Evolutionary conservation across 164 flowering plant species (phyloP).

Genomic region (Dillenia suffruticosa): DNA sequence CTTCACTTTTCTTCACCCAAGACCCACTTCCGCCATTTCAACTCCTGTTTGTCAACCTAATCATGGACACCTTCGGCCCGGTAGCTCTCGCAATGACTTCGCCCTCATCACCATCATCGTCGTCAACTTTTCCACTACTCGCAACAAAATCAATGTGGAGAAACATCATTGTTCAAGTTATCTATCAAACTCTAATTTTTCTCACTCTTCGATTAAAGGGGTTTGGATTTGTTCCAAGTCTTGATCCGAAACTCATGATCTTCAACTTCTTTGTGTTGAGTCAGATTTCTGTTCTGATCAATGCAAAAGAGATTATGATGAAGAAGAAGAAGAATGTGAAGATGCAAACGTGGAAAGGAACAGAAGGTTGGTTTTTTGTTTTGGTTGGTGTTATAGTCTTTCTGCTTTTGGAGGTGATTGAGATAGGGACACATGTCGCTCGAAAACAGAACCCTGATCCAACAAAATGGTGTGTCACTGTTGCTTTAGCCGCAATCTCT

Average conservation of each 20-base stretch:
- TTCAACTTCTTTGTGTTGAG: constrained; percentile 3
- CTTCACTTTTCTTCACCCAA: not conserved
- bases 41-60: constrained; percentile 1
- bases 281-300: constrained; percentile 3
- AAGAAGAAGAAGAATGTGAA: not conserved
- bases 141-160: constrained; percentile 6
- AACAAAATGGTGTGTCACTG: constrained; percentile 1
- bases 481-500: not conserved
- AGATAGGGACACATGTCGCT: not conserved
- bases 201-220: not conserved
- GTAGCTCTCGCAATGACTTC: not conserved
- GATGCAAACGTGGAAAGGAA: too few relatives aligned
- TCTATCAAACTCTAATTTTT: constrained; percentile 1
- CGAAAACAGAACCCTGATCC: not conserved
- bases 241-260: not conserved
- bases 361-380: not conserved
- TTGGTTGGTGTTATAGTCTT: not conserved
- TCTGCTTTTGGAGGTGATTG: not conserved
- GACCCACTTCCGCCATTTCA: not conserved
- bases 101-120: too few relatives aligned
- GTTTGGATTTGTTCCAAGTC: not conserved
- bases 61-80: constrained; percentile 3
- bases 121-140: not conserved
- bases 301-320: not conserved
- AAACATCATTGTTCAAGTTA: not conserved